Evolutionary conservation across 371 early-diverging fungal genomes (phyloP), one percentile per base, ranked within the genome.

Genomic region (Phascolomyces articulosus): DNA sequence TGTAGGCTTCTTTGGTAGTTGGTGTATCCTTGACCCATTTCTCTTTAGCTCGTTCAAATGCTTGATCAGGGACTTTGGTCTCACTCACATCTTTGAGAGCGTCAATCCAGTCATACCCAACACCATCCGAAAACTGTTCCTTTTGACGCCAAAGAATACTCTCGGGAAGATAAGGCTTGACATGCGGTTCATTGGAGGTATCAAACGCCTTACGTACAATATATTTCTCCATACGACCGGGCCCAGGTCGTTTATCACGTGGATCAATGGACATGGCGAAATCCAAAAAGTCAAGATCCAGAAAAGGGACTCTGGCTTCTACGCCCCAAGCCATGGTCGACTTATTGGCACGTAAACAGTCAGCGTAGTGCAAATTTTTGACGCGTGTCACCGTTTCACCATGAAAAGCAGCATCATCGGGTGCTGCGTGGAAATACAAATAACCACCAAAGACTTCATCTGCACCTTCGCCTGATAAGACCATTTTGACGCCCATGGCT

Each of bases 261-360:
- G 96, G 93, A 53, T 90, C 88, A 49, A 94, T 80, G 63, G 79
- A 84, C 96, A 96, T 95, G 29, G 94, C 90, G 4, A 92, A 87
- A 69, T 96, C 94, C 69, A 98, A 71, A 76, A 96, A 95, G 28
- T 79, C 85, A 77, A 85, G 87, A 83, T 96, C 97, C 41, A 96
- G 79, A 90, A 98, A 98, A 40, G 98, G 98, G 27, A 98, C 98
- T 69, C 98, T 94, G 15, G 96, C 96, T 72, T 98, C 98, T 27
- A 98, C 89, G 63, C 98, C 98, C 97, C 97, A 97, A 2, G 98
- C 98, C 97, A 98, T 97, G 40, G 98, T 98, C 3, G 95, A 90
- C 81, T 98, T 96, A 91, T 98, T 97, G 78, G 98, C 98, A 65
- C 98, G 93, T 51, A 98, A 83, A 79, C 93, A 93, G 78, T 98